These are phyloP conservation scores for Arachis stenosperma DNA, from an alignment of 306 rosid species.

Conservation along the genomic window DNA sequence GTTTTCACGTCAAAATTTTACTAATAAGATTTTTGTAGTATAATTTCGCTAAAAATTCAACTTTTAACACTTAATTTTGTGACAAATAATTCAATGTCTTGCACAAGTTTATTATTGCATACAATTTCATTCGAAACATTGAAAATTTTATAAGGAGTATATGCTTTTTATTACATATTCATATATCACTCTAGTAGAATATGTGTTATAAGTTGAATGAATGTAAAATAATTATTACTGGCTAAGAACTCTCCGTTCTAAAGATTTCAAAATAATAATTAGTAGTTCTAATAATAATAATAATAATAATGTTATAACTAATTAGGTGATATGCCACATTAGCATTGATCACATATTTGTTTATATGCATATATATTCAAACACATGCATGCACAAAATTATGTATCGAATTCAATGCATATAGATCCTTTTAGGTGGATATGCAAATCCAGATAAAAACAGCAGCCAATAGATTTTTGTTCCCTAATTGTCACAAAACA, in stretches of 20 bases:
- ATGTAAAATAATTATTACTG: not conserved
- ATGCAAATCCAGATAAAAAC: slow-evolving; percentile 35
- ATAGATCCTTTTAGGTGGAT: slow-evolving; percentile 1
- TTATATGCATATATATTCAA: not conserved
- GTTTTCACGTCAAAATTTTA: too few species aligned
- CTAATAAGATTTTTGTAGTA: too few species aligned
- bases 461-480: slow-evolving; percentile 56
- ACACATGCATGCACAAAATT: slow-evolving; percentile 13
- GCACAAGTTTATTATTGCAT: too few species aligned
- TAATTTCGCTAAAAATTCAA: too few species aligned
- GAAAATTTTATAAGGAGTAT: too few species aligned
- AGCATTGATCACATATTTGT: slow-evolving; percentile 13
- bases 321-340: not conserved
- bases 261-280: not conserved
- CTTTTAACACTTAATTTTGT: too few species aligned
- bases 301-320: not conserved
- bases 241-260: not conserved
- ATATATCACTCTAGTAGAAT: too few species aligned
- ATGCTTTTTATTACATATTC: too few species aligned
- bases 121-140: too few species aligned
- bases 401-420: slow-evolving; percentile 11
- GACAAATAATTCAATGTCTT: too few species aligned
- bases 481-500: slow-evolving; percentile 32
- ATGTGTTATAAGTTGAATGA: not conserved
- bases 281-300: not conserved